Evolutionary conservation across 1,139 yeast species (phyloP), one percentile per base, ranked within the genome.

Genomic region (Kodamaea suecica): DNA sequence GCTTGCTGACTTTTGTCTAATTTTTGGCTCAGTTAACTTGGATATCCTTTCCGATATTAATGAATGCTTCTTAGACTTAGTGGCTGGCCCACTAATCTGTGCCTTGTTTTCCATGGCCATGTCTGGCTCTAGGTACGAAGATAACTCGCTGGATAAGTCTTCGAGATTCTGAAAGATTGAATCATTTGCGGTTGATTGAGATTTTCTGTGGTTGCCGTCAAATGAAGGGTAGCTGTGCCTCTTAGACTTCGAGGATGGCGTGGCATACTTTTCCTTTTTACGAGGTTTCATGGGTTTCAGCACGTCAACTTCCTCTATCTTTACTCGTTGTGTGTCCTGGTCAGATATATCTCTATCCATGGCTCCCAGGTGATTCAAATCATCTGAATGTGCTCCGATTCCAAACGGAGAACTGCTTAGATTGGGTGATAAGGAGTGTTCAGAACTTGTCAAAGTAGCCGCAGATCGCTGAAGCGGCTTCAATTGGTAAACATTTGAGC

Each of bases 391-490:
- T n/a, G n/a, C n/a, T 25, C 12, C 24, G 9, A 24, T 24, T n/a
- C 27, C 29, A 5, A n/a, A 31, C n/a, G 29, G 17, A 24, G 27
- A 16, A 14, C 15, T 5, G 17, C 27, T 12, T 21, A 23, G 13
- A 19, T n/a, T 6, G 24, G 29, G 12, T 25, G 17, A 17, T 17
- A 23, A 21, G 6, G 37, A 27, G n/a, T 27, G 19, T n/a, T 32
- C 43, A 11, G 43, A 36, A 5, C 44, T 38, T 2, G 49, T 44
- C 3, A 53, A 29, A 1, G 70, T 63, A 2, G 50, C 61, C 11
- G 49, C 54, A 3, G 70, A 64, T 29, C 67, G 43, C 33, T 48
- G 53, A 38, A 60, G 47, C 5, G 70, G 71, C 35, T 50, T 53
- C 33, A 64, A 52, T 37, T 57, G 59, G 40, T 55, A 61, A 11